Evolutionary conservation across 495 filamentous ascomycete species (phyloP).

Genomic region (Neurospora hispaniola): DNA sequence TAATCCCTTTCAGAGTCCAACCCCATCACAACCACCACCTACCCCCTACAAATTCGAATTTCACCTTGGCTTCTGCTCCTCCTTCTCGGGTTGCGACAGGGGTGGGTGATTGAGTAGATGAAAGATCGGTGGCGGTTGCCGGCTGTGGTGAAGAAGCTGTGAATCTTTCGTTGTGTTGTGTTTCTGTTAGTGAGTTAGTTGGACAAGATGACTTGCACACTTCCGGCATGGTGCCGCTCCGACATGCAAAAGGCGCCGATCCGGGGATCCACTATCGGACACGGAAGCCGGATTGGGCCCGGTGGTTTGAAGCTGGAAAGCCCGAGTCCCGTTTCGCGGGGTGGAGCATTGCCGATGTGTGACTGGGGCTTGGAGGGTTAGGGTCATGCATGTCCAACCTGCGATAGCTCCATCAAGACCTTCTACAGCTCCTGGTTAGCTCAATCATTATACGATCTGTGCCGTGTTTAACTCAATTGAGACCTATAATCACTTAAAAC

Average conservation of each 20-base stretch:
- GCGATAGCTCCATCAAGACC: no score
- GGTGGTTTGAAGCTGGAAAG: not conserved
- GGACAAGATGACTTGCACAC: not conserved
- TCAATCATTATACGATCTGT: no score
- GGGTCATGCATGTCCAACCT: no score
- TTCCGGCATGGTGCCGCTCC: not conserved
- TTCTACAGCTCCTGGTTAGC: no score
- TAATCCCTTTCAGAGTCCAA: not conserved
- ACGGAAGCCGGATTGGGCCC: not conserved
- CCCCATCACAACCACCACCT: not conserved
- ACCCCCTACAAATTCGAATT: not conserved
- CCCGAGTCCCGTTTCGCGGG: not conserved
- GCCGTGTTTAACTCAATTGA: no score
- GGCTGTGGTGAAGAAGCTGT: no score
- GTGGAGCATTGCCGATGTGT: not conserved
- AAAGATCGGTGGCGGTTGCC: no score
- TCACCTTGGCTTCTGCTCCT: constrained; percentile 4
- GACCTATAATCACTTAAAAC: no score
- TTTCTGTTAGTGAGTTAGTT: no score
- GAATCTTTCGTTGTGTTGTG: no score
- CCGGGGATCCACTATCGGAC: not conserved
- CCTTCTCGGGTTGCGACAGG: not conserved
- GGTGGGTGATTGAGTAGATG: no score
- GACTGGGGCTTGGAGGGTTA: no score
- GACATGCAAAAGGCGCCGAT: not conserved